Percentiles rank a stretch among this genome's conserved stretches.
Evolutionary conservation across 768 basidiomycete genomes (phyloP).

Genomic region (Termitomyces heimii): DNA sequence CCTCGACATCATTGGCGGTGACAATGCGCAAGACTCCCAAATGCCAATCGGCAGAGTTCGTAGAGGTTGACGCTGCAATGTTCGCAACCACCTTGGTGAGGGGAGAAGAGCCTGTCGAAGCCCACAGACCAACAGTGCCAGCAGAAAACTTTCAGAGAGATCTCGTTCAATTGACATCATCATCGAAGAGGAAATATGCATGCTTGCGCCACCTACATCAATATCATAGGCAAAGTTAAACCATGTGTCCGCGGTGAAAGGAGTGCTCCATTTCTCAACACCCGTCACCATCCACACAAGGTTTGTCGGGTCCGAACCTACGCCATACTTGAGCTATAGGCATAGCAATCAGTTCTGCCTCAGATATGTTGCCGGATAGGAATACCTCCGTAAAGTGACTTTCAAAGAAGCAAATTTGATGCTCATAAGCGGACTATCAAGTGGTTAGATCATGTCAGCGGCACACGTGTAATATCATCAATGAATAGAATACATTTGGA

Average conservation of each 20-base stretch:
- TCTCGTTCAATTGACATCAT: background rate
- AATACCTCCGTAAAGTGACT: conserved; percentile 55
- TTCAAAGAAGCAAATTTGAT: conserved; percentile 60
- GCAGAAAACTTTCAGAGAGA: conserved; percentile 36
- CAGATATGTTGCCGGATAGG: background rate
- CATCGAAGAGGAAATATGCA: background rate
- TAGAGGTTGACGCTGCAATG: conserved; percentile 42
- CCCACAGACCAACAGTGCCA: conserved; percentile 52
- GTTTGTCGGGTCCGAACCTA: conserved; percentile 40
- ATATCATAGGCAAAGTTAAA: conserved; percentile 67
- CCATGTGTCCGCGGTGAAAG: conserved; percentile 49
- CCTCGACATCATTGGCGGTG: conserved; percentile 39
- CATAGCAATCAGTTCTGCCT: background rate
- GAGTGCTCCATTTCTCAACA: conserved; percentile 41
- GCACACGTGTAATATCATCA: background rate
- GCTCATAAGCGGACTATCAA: conserved; percentile 43
- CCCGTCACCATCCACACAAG: conserved; percentile 48
- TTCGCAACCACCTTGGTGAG: conserved; percentile 45
- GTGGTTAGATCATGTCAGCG: background rate
- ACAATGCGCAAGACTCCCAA: conserved; percentile 54
- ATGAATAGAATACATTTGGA: conserved; percentile 33
- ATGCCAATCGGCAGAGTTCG: conserved; percentile 58
- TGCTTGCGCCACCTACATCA: conserved; percentile 32
- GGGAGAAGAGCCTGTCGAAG: conserved; percentile 41
- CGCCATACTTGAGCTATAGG: conserved; percentile 49